These are phyloP conservation scores for Wickerhamiella domercqiae DNA, from an alignment of 805 yeast species.

Conservation along the genomic window DNA sequence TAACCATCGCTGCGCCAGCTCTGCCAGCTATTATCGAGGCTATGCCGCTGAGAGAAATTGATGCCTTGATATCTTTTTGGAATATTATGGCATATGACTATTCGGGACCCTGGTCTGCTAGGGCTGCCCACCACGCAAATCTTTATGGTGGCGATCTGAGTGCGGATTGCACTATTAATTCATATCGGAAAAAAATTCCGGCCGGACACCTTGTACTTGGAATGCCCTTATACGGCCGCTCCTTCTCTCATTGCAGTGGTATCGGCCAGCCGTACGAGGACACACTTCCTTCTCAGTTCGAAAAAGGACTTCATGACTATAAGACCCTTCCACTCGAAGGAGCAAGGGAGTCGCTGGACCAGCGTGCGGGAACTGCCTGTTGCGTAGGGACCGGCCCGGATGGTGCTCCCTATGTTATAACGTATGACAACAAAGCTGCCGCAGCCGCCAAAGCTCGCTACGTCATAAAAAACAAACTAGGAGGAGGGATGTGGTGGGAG, in stretches of 20 bases:
- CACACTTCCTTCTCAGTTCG: slow-evolving; percentile 27
- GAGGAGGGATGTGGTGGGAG: slow-evolving; percentile 96
- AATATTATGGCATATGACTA: slow-evolving; percentile 89
- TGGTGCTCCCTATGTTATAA: slow-evolving; percentile 36
- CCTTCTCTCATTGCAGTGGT: slow-evolving; percentile 30
- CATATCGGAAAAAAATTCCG: slow-evolving; percentile 31
- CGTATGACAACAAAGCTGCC: slow-evolving; percentile 51
- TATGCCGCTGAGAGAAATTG: slow-evolving; percentile 40
- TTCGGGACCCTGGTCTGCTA: slow-evolving; percentile 58
- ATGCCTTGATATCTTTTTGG: slow-evolving; percentile 47
- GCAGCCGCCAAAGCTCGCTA: slow-evolving; percentile 45
- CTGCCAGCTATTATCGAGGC: slow-evolving; percentile 31
- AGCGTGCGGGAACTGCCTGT: slow-evolving; percentile 36
- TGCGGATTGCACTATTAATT: slow-evolving; percentile 34
- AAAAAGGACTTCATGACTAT: slow-evolving; percentile 39
- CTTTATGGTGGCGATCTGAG: slow-evolving; percentile 35
- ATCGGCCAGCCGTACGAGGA: slow-evolving; percentile 33
- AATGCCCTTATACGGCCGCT: slow-evolving; percentile 73
- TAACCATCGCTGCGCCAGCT: slow-evolving; percentile 71
- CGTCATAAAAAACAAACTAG: slow-evolving; percentile 34
- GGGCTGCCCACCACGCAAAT: slow-evolving; percentile 57
- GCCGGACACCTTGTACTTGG: slow-evolving; percentile 54
- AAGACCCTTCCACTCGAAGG: slow-evolving; percentile 36
- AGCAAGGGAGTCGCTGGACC: slow-evolving; percentile 37
- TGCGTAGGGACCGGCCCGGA: slow-evolving; percentile 27